phyloP scores from a whole-genome alignment of 2,329 filamentous ascomycete species.

The Fusarium ramigenum region DNA sequence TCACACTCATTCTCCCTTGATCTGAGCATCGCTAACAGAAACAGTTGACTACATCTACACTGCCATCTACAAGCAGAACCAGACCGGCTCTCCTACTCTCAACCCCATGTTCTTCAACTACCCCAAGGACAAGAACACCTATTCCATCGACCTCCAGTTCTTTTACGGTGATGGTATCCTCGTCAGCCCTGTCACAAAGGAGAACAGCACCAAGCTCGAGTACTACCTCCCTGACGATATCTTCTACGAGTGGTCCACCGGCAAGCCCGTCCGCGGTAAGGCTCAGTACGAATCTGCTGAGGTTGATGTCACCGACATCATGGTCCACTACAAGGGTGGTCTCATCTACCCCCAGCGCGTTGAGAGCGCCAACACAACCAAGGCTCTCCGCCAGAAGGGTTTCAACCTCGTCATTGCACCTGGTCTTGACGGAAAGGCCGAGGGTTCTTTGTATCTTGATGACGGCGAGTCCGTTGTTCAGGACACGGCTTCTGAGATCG shows the following conservation, averaged over 20 bases:
- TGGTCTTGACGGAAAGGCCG: constrained; percentile 67
- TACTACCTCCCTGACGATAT: constrained; percentile 60
- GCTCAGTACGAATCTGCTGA: constrained; percentile 40
- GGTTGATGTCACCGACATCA: constrained; percentile 61
- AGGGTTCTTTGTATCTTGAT: constrained; percentile 76
- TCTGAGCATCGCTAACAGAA: neutral
- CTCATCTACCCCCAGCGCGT: constrained; percentile 68
- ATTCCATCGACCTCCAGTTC: constrained; percentile 57
- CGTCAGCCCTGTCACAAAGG: constrained; percentile 57
- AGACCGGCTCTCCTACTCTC: constrained; percentile 70
- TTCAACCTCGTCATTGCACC: constrained; percentile 77
- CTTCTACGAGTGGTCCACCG: constrained; percentile 62
- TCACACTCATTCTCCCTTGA: neutral
- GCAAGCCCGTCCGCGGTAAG: constrained; percentile 52
- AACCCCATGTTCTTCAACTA: constrained; percentile 78
- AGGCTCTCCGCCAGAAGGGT: constrained; percentile 67
- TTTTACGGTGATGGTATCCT: constrained; percentile 58
- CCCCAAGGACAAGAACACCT: constrained; percentile 57
- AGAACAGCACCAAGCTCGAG: constrained; percentile 52
- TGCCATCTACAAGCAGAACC: constrained; percentile 67
- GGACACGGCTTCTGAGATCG: constrained; percentile 61
- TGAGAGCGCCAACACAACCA: constrained; percentile 68
- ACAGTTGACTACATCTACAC: constrained; percentile 79
- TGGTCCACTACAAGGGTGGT: constrained; percentile 72
- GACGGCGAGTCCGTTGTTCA: constrained; percentile 75